These are phyloP conservation scores for Rhodotorula glutinis DNA, from an alignment of 1,284 basidiomycete species.

Conservation along the genomic window DNA sequence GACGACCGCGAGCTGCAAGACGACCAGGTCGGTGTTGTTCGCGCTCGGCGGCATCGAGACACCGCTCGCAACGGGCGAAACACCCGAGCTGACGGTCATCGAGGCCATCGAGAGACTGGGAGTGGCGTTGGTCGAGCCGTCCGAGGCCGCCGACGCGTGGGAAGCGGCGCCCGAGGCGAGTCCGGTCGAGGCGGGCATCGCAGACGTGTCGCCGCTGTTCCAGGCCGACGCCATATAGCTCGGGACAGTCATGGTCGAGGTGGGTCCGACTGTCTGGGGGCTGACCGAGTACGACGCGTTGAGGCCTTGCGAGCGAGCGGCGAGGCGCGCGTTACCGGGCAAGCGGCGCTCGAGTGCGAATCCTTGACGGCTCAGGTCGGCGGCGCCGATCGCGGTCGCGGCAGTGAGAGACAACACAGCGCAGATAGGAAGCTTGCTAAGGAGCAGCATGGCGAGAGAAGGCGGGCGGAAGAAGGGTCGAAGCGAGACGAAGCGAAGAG, in stretches of 20 bases:
- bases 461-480: background rate
- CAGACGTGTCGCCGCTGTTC: background rate
- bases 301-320: no score
- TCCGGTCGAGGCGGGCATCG: conserved; percentile 18
- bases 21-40: background rate
- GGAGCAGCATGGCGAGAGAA: background rate
- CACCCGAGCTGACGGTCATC: background rate
- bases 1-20: conserved; percentile 24
- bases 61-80: background rate
- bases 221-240: background rate
- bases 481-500: background rate
- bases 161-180: conserved; percentile 17
- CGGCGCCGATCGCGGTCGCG: no score
- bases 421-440: background rate
- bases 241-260: background rate
- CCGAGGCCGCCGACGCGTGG: background rate
- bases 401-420: background rate
- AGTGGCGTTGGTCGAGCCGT: background rate
- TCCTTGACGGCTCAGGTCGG: no score
- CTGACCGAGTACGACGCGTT: no score
- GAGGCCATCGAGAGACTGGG: background rate
- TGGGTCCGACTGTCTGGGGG: background rate
- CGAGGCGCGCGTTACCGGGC: no score
- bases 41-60: background rate
- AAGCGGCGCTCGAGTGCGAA: no score